Evolutionary conservation across 225 moss, liverwort and hornwort genomes (phyloP).

Genomic region (Ulota crispa): DNA sequence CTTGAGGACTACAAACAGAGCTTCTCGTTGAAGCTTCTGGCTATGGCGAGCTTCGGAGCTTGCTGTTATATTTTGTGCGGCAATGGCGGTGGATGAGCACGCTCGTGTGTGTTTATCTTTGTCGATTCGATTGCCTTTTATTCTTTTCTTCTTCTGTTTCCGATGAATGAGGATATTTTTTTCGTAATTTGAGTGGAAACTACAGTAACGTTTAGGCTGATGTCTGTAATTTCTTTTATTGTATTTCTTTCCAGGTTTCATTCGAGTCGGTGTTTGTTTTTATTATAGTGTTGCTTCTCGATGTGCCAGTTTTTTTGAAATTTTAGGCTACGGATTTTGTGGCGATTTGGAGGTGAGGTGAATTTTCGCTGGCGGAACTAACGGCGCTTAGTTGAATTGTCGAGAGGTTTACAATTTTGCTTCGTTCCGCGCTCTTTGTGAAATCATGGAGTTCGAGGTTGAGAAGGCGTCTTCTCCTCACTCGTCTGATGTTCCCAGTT

Average conservation of each 20-base stretch:
- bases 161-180: neutral
- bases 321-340: neutral
- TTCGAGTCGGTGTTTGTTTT: neutral
- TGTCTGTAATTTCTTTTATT: neutral
- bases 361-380: slow-evolving; percentile 1
- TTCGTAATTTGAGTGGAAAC: neutral
- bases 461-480: slow-evolving; percentile 52
- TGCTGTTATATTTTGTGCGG: neutral
- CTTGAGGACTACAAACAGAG: neutral
- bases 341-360: neutral
- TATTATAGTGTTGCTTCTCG: neutral
- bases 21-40: slow-evolving; percentile 22
- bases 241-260: neutral
- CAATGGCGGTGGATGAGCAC: neutral
- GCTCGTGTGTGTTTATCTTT: neutral
- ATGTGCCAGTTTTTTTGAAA: neutral
- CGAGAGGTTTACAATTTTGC: slow-evolving; percentile 6
- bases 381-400: slow-evolving; percentile 19
- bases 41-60: neutral
- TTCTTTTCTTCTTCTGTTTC: neutral
- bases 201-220: neutral
- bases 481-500: slow-evolving; percentile 44
- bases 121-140: no score
- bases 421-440: slow-evolving; percentile 2
- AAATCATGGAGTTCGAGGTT: slow-evolving; percentile 50